These are phyloP conservation scores for Acrasis kona DNA, from an alignment of 78 protist genomes.

Conservation along the genomic window DNA sequence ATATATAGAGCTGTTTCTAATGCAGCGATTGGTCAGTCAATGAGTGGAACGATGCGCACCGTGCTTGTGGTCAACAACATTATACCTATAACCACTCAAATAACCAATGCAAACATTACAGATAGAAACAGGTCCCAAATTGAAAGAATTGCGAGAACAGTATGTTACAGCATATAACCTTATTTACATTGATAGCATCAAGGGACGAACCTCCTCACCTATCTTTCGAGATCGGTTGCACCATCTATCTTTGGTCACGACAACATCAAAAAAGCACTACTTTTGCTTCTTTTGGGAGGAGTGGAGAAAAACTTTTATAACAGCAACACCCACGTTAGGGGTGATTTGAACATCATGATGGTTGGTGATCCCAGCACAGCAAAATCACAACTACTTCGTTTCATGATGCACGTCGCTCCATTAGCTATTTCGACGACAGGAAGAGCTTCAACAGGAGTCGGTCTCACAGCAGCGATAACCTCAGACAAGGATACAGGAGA, in stretches of 20 bases:
- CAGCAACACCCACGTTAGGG: constrained; percentile 81
- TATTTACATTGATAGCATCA: background rate
- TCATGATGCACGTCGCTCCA: constrained; percentile 85
- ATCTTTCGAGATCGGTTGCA: constrained; percentile 79
- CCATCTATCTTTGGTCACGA: constrained; percentile 96
- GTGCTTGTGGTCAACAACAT: constrained; percentile 1
- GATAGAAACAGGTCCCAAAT: constrained; percentile 1
- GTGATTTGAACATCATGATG: constrained; percentile 90
- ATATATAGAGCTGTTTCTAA: constrained; percentile 49
- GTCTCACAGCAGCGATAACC: constrained; percentile 98
- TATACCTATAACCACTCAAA: background rate
- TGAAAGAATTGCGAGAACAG: constrained; percentile 65
- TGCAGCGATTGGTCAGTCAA: background rate
- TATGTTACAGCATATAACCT: constrained; percentile 16
- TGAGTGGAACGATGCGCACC: constrained; percentile 16
- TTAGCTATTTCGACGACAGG: constrained; percentile 96
- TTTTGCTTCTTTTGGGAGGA: constrained; percentile 95
- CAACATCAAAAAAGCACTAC: constrained; percentile 73
- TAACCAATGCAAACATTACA: constrained; percentile 22
- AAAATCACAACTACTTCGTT: constrained; percentile 96
- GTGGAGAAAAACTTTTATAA: constrained; percentile 73
- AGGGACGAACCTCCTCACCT: constrained; percentile 18
- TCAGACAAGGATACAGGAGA: constrained; percentile 93
- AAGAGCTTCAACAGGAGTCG: constrained; percentile 98
- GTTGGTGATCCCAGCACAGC: constrained; percentile 99